Percentiles rank a stretch among this genome's conserved stretches.
phyloP scores from a whole-genome alignment of 2,329 filamentous ascomycete genomes.

The Lomentospora prolificans region DNA sequence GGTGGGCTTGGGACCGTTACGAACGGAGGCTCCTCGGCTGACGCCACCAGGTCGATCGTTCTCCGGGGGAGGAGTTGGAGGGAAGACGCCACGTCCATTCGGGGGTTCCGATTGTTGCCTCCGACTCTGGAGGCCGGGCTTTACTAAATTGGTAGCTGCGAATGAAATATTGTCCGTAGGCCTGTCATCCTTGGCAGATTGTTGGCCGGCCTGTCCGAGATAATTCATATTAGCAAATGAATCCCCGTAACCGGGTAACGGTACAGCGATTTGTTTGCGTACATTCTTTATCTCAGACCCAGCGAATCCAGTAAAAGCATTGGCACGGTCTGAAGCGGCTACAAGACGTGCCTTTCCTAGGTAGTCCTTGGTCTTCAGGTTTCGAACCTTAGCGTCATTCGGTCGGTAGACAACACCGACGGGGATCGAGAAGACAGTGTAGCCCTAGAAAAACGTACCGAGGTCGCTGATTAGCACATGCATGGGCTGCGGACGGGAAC shows the following conservation, averaged over 20 bases:
- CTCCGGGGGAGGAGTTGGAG: constrained; percentile 96
- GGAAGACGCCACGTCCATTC: constrained; percentile 71
- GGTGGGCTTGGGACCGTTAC: constrained; percentile 50
- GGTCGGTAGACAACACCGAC: constrained; percentile 92
- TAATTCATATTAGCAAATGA: constrained; percentile 14
- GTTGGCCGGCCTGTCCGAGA: constrained; percentile 34
- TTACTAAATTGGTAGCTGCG: constrained; percentile 86
- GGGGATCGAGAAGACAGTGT: constrained; percentile 96
- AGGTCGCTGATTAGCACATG: background rate
- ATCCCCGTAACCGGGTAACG: constrained; percentile 8
- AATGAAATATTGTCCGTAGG: constrained; percentile 79
- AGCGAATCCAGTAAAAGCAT: constrained; percentile 73
- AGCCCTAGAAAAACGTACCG: constrained; percentile 52
- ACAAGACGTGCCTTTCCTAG: constrained; percentile 92
- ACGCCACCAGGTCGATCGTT: constrained; percentile 51
- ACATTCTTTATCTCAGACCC: constrained; percentile 71
- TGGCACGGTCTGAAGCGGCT: constrained; percentile 71
- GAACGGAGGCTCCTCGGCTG: constrained; percentile 49
- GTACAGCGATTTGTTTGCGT: constrained; percentile 18
- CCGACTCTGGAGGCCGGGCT: constrained; percentile 69
- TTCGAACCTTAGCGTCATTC: constrained; percentile 96
- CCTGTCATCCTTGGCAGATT: constrained; percentile 63
- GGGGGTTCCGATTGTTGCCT: constrained; percentile 82
- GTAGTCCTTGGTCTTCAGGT: constrained; percentile 95
- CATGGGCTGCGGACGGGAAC: background rate